phyloP scores from a whole-genome alignment of 345 rosid species.

The Chamaenerion angustifolium region DNA sequence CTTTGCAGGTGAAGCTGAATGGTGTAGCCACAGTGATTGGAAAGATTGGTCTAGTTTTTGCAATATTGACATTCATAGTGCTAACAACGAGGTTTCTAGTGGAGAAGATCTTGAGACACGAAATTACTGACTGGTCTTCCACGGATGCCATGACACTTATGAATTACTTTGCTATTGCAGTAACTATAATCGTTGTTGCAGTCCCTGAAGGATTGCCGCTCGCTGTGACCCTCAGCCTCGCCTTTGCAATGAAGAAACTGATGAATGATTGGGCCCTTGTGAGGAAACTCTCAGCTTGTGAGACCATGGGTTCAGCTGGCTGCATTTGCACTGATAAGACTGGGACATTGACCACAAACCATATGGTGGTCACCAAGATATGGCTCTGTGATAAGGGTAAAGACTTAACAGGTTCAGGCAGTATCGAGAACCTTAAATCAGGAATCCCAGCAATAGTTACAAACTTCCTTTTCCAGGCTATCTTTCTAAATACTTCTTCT shows the following conservation, averaged over 20 bases:
- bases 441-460: conserved; percentile 35
- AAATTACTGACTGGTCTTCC: conserved; percentile 52
- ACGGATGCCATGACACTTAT: conserved; percentile 57
- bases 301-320: conserved; percentile 91
- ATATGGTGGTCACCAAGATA: conserved; percentile 75
- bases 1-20: conserved; percentile 89
- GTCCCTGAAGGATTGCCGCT: conserved; percentile 95
- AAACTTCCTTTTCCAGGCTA: conserved; percentile 40
- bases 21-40: conserved; percentile 94
- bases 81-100: conserved; percentile 49
- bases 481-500: conserved; percentile 68
- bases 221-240: conserved; percentile 94
- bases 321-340: conserved; percentile 97
- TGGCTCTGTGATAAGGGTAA: conserved; percentile 43
- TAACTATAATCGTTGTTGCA: conserved; percentile 90
- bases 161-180: conserved; percentile 76
- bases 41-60: conserved; percentile 73
- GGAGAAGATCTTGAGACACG: conserved; percentile 34
- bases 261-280: conserved; percentile 87
- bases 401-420: conserved; percentile 21
- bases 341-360: conserved; percentile 88
- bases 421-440: conserved; percentile 22
- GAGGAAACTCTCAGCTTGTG: conserved; percentile 89
- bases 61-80: conserved; percentile 63
- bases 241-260: conserved; percentile 89